Conservation (phyloP, 345 rosid genomes). For the Stellera chamaejasme region DNA sequence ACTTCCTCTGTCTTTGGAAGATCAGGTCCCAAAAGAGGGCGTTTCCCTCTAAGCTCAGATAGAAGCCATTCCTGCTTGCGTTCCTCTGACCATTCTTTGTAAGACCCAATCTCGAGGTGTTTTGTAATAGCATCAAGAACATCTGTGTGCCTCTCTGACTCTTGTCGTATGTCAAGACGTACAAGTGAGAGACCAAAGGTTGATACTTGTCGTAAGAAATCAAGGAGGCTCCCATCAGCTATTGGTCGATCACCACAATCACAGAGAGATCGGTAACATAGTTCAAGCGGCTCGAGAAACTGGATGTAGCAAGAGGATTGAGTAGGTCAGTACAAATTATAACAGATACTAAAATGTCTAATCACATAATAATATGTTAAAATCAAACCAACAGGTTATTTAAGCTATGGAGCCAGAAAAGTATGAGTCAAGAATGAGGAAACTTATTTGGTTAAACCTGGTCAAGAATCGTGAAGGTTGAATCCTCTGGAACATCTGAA, state of each 20-base stretch:
- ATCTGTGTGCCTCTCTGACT: constrained; percentile 91
- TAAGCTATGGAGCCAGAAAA: neutral
- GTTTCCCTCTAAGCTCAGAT: constrained; percentile 81
- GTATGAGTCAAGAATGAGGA: no score
- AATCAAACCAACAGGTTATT: neutral
- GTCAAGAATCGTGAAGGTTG: constrained; percentile 63
- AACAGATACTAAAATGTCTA: constrained; percentile 15
- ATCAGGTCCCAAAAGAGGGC: constrained; percentile 93
- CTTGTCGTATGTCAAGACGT: constrained; percentile 91
- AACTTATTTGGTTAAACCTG: constrained; percentile 32
- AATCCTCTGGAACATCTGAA: constrained; percentile 83
- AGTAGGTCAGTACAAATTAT: constrained; percentile 6
- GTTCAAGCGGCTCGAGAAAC: constrained; percentile 98
- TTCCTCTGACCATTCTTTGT: constrained; percentile 85
- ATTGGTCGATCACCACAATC: constrained; percentile 80
- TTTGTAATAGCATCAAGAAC: constrained; percentile 84
- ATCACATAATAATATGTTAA: no score
- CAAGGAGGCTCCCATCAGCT: constrained; percentile 97
- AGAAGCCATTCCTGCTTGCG: constrained; percentile 84
- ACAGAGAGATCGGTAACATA: constrained; percentile 85
- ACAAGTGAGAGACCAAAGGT: constrained; percentile 96
- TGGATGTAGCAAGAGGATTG: constrained; percentile 15
- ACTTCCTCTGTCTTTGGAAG: constrained; percentile 92
- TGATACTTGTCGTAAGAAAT: constrained; percentile 91
- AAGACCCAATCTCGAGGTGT: constrained; percentile 74